Conservation (phyloP, 2,329 filamentous ascomycete species). For the Sporothrix brunneoviolacea region DNA sequence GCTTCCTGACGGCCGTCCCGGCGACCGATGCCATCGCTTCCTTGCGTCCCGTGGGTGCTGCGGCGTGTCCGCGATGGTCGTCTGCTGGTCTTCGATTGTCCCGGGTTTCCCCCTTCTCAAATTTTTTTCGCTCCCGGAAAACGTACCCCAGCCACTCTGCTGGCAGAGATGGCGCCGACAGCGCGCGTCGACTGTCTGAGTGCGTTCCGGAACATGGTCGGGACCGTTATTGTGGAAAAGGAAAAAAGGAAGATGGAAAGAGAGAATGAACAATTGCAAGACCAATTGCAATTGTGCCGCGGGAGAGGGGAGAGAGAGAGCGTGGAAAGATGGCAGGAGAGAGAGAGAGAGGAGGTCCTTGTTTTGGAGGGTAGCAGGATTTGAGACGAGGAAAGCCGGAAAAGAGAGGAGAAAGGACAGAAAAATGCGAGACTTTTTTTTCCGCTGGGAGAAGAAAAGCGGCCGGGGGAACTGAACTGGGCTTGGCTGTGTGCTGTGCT, state of each 20-base stretch:
- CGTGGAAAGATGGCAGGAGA: slow-evolving; percentile 1
- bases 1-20: too few species aligned
- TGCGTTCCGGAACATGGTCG: slow-evolving; percentile 93
- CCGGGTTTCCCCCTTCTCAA: too few species aligned
- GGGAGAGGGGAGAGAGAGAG: slow-evolving; percentile 6
- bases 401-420: slow-evolving; percentile 18
- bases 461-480: slow-evolving; percentile 3
- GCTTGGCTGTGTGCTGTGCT: background rate
- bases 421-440: slow-evolving; percentile 19
- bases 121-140: too few species aligned
- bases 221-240: slow-evolving; percentile 11
- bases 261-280: slow-evolving; percentile 43
- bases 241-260: slow-evolving; percentile 27
- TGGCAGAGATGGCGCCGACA: slow-evolving; percentile 87
- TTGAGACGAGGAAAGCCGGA: slow-evolving; percentile 17
- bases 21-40: too few species aligned
- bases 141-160: slow-evolving; percentile 94
- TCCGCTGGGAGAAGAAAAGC: slow-evolving; percentile 11
- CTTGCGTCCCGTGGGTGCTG: too few species aligned
- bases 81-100: too few species aligned
- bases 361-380: slow-evolving; percentile 8
- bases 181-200: slow-evolving; percentile 94
- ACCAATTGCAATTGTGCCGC: slow-evolving; percentile 48
- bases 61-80: too few species aligned
- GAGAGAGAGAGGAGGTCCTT: background rate